Conservation (phyloP, 306 rosid species). For the Trifolium repens region DNA sequence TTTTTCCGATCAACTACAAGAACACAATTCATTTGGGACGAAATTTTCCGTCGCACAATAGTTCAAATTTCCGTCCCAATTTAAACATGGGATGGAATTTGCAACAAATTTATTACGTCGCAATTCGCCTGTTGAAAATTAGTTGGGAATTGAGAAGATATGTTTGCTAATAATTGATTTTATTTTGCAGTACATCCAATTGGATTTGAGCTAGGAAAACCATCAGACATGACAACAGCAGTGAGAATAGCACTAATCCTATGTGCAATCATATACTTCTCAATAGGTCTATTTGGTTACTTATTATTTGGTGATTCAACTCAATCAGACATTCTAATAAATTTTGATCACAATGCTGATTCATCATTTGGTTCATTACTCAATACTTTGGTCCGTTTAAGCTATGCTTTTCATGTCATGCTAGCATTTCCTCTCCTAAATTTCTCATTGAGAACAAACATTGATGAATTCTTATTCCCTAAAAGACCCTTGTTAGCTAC, state of each 20-base stretch:
- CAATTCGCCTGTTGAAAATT: too few species aligned
- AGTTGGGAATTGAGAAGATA: too few species aligned
- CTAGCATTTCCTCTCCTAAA: slow-evolving; percentile 81
- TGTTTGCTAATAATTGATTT: not conserved
- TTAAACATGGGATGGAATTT: too few species aligned
- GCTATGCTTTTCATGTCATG: slow-evolving; percentile 85
- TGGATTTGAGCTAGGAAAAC: slow-evolving; percentile 76
- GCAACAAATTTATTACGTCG: too few species aligned
- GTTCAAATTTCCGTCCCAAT: too few species aligned
- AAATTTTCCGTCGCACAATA: too few species aligned
- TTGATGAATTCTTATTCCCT: slow-evolving; percentile 83
- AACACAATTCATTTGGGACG: too few species aligned
- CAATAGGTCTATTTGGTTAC: slow-evolving; percentile 85
- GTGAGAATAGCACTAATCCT: slow-evolving; percentile 70
- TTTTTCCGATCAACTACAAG: too few species aligned
- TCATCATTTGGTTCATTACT: slow-evolving; percentile 68
- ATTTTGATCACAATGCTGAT: slow-evolving; percentile 66
- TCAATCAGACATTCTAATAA: slow-evolving; percentile 72
- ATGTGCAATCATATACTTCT: slow-evolving; percentile 70
- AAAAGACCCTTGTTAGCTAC: slow-evolving; percentile 53
- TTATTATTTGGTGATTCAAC: slow-evolving; percentile 85
- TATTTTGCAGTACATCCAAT: slow-evolving; percentile 84
- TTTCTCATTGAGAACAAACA: slow-evolving; percentile 74
- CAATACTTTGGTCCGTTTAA: slow-evolving; percentile 70
- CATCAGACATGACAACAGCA: slow-evolving; percentile 74